phyloP scores from a whole-genome alignment of 202 grass and related monocot genomes.

The Alloteropsis angusta region DNA sequence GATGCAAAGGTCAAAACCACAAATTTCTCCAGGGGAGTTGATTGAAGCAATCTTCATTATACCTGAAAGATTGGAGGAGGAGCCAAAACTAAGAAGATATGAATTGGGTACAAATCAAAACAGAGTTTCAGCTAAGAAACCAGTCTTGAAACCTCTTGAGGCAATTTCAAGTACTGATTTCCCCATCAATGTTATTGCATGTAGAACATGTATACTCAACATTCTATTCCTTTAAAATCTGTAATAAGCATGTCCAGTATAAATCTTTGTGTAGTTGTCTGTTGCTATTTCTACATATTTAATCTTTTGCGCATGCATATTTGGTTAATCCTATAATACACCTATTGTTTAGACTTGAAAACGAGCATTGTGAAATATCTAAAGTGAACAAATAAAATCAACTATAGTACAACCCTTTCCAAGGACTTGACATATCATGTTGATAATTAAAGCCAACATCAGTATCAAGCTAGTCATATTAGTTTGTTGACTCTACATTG shows the following conservation, averaged over 20 bases:
- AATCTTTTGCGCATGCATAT: background rate
- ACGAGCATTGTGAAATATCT: background rate
- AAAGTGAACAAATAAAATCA: slow-evolving; percentile 3
- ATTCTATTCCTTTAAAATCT: no score
- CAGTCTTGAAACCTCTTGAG: slow-evolving; percentile 27
- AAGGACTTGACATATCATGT: background rate
- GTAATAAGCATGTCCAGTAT: background rate
- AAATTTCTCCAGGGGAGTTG: no score
- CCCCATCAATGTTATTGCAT: slow-evolving; percentile 23
- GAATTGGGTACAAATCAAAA: no score
- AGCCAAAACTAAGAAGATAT: no score
- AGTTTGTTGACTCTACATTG: background rate
- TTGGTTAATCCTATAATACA: background rate
- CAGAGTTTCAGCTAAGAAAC: no score
- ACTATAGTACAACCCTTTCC: background rate
- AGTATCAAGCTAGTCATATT: background rate
- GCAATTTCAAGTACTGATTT: slow-evolving; percentile 36
- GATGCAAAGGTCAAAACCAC: background rate
- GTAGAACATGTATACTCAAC: slow-evolving; percentile 42
- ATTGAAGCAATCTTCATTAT: no score
- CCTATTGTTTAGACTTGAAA: background rate
- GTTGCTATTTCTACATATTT: background rate
- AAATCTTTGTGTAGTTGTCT: background rate
- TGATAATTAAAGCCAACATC: background rate
- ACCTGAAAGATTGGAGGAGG: no score